A percentile compares a stretch with the other conserved stretches of the same genome.
Evolutionary conservation across 345 rosid species (phyloP).

Genomic region (Eucalyptus camaldulensis): DNA sequence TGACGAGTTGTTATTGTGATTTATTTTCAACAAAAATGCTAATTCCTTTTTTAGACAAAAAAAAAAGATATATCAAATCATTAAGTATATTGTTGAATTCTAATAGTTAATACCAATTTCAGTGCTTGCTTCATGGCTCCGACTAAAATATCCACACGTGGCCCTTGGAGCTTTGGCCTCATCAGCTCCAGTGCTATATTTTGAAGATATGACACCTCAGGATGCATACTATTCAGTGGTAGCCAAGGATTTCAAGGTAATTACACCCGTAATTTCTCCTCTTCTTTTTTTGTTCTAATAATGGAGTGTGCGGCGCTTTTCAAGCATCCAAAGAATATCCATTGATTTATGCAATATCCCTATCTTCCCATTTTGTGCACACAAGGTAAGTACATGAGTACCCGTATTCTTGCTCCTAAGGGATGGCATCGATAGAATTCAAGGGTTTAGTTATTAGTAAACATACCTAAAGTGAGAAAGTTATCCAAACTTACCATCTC

Average conservation of each 20-base stretch:
- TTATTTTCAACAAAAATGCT: neutral
- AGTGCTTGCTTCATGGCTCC: conserved; percentile 70
- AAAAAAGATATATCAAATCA: neutral
- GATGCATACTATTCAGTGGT: conserved; percentile 33
- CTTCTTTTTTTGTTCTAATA: neutral
- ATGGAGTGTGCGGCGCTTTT: neutral
- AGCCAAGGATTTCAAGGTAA: conserved; percentile 35
- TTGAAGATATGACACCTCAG: conserved; percentile 28
- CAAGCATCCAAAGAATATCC: neutral
- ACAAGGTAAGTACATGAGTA: neutral
- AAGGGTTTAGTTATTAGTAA: neutral
- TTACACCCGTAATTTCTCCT: neutral
- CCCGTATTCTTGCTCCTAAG: neutral
- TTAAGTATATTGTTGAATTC: neutral
- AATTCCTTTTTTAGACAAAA: neutral
- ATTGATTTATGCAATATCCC: neutral
- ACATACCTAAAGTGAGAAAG: neutral
- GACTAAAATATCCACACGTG: conserved; percentile 56
- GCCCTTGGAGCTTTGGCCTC: conserved; percentile 57
- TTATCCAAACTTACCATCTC: neutral
- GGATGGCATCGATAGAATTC: neutral
- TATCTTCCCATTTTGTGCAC: neutral
- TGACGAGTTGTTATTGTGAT: neutral
- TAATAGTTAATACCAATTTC: neutral
- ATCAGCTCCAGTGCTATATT: conserved; percentile 59